Percentiles rank a stretch among this genome's conserved stretches.
These are phyloP conservation scores for Thozetella sp. DNA, from an alignment of 495 filamentous ascomycete genomes.

Conservation along the genomic window DNA sequence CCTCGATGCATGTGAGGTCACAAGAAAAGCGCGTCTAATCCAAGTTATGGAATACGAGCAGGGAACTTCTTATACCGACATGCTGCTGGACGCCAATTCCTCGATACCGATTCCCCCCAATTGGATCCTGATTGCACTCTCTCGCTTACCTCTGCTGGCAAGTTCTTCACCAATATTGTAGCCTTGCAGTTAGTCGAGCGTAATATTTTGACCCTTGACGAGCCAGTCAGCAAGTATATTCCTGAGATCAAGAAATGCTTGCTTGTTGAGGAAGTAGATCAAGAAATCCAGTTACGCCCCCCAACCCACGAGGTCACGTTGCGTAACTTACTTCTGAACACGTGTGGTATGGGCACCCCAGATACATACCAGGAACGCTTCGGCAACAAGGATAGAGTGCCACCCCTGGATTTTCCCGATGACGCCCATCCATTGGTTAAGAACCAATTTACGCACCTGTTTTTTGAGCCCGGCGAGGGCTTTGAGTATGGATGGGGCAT, in stretches of 20 bases:
- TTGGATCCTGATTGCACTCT: background rate
- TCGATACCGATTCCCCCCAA: background rate
- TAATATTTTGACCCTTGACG: background rate
- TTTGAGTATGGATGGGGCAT: background rate
- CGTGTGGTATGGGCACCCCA: background rate
- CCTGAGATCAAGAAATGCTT: background rate
- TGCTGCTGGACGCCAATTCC: slow-evolving; percentile 6
- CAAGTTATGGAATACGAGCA: slow-evolving; percentile 4
- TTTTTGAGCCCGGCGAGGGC: background rate
- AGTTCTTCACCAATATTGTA: background rate
- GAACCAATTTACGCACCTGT: background rate
- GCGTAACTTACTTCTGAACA: background rate
- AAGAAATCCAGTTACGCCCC: background rate
- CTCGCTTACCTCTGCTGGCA: background rate
- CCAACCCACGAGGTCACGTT: background rate
- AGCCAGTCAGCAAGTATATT: background rate
- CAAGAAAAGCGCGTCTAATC: slow-evolving; percentile 6
- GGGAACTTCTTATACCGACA: slow-evolving; percentile 7
- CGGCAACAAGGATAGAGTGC: background rate
- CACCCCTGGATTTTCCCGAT: background rate
- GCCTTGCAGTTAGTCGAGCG: background rate
- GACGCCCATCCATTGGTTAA: background rate
- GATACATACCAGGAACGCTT: background rate
- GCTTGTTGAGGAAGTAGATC: background rate
- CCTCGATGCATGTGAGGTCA: slow-evolving; percentile 2